Base-by-base conservation (phyloP, 345 rosid species). In the Lenwebbia sp. region DNA sequence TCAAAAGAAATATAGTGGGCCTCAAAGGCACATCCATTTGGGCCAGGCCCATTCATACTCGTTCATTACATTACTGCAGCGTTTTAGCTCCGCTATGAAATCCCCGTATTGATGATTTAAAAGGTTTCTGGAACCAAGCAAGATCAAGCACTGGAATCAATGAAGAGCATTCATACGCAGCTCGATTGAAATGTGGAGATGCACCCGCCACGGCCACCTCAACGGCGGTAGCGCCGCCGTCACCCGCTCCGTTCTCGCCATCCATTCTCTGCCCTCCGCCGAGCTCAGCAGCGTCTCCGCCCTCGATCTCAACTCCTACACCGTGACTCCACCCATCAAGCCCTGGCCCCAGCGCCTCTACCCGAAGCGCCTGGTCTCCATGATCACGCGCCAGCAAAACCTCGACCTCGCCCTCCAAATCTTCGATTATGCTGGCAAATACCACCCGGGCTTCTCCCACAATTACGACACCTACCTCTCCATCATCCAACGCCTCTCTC, bases 331-430 rank as follows among this genome's bases (percentile, higher is more conserved):
- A 0, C 99, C 98, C 84, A 92, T 96, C 89, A 93, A 91, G 89
- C 96, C 94, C 13, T 96, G 99, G 99, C 99, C 99, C 10, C 90
- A 91, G 85, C 91, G 91, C 86, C 98, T 96, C 84, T 90, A 86
- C 90, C 96, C 98, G 4, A 96, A 93, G 87, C 98, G 96, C 82
- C 91, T 96, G 9, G 91, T 87, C 85, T 93, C 93, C 83, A 93
- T 96, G 96, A 94, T 96, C 91, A 86, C 84, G 50, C 93, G 93
- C 88, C 98, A 95, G 82, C 96, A 95, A 78, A 94, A 93, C 88
- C 95, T 93, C 83, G 98, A 94, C 88, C 98, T 96, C 8, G 95
- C 98, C 70, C 93, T 95, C 91, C 99, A 95, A 88, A 95, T 95
- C 84, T 96, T 95, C 94, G 86, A 92, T 33, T 92, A 94, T 90